Evolutionary conservation across 2,329 filamentous ascomycete species (phyloP), one percentile per base, ranked within the genome.

Genomic region (Colletotrichum gloeosporioides): DNA sequence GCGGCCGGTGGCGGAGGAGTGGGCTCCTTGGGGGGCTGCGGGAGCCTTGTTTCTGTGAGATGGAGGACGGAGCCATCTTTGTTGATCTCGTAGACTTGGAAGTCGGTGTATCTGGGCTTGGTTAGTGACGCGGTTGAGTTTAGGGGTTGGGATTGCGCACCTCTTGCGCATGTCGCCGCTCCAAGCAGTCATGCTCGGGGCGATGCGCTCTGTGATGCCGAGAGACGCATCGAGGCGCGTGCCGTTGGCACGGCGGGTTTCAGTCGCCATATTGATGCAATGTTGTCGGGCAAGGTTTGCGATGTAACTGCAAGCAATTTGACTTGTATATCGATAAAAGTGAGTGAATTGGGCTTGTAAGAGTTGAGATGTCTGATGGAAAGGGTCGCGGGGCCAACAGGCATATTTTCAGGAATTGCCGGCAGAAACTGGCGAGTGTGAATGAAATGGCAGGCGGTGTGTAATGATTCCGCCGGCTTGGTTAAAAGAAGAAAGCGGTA

Each of bases 21-120:
- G 39, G 61, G 69, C 67, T 76, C 67, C 53, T 77, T 77, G 9
- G 69, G 77, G n/a, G 61, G 65, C 15, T 55, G 62, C 22, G 70
- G 69, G 15, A 77, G 36, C 29, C 68, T 61, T 22, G 77, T 78
- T 22, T 77, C 75, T 49, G 76, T 88, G 65, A 98, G 87, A 83
- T 96, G 95, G 69, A 97, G 84, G 16, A 98, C 95, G 70, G 92
- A 86, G 18, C 96, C 96, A 81, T 94, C 91, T 34, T 93, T 92
- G 25, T 91, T 87, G 77, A 98, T 96, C 84, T 98, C 96, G 82
- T 98, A 96, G 80, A 98, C 96, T 79, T 97, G 88, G 81, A 98
- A 98, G 83, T 98, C 96, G 6, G 96, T 96, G 84, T 96, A 98
- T 79, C 95, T 92, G 66, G 9, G 15, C 8, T 31, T 44, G 8